Conservation (phyloP, 106 monocot genomes). For the Hemerocallis citrina region DNA sequence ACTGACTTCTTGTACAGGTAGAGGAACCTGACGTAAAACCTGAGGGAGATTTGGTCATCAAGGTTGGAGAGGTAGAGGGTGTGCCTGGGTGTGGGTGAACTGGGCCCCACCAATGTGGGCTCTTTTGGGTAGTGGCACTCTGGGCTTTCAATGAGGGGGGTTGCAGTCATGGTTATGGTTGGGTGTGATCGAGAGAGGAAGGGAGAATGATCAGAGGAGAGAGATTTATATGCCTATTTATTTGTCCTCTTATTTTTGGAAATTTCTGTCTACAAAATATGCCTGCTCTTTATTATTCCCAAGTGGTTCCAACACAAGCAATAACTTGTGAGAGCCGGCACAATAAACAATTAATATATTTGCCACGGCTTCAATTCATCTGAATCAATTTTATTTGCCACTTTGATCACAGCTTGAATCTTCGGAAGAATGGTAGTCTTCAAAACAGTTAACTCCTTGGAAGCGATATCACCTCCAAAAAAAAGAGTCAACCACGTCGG, state of each 20-base stretch:
- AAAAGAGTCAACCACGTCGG: not conserved
- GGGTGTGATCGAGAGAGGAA: not conserved
- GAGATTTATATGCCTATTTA: slow-evolving; percentile 9
- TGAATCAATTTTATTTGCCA: not conserved
- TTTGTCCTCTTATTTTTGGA: too few species aligned
- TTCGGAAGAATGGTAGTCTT: not conserved
- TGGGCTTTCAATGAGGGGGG: slow-evolving; percentile 52
- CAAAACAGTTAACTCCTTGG: not conserved
- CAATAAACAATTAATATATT: too few species aligned
- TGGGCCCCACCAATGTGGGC: slow-evolving; percentile 39
- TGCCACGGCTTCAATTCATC: not conserved
- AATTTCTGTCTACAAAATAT: too few species aligned
- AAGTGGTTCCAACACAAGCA: too few species aligned
- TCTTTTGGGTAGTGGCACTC: slow-evolving; percentile 51
- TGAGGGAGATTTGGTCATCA: slow-evolving; percentile 78
- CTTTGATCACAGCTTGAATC: not conserved
- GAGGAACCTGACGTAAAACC: slow-evolving; percentile 87
- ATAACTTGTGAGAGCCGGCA: too few species aligned
- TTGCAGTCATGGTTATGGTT: slow-evolving; percentile 36
- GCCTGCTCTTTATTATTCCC: too few species aligned
- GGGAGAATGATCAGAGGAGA: not conserved
- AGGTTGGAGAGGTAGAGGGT: slow-evolving; percentile 79
- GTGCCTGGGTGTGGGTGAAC: slow-evolving; percentile 30
- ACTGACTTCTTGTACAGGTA: slow-evolving; percentile 40
- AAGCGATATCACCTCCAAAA: slow-evolving; percentile 1